Percentiles rank a stretch among this genome's conserved stretches.
Conservation (phyloP, 2,329 filamentous ascomycete genomes). For the Aspergillus fijiensis region DNA sequence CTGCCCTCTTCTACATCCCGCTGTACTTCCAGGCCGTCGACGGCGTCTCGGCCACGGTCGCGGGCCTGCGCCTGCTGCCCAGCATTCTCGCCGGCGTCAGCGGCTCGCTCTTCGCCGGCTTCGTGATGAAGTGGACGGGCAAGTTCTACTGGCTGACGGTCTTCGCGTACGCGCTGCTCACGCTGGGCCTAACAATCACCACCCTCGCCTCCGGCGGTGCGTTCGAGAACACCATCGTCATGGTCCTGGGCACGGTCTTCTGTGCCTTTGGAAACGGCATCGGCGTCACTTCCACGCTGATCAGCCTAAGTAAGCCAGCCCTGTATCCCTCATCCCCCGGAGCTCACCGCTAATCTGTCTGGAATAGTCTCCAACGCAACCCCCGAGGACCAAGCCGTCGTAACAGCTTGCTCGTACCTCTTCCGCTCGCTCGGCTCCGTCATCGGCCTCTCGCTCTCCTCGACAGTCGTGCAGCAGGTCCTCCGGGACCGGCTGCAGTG, state of each 20-base stretch:
- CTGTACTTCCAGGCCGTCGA: conserved; percentile 75
- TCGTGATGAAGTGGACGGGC: conserved; percentile 68
- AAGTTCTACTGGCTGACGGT: conserved; percentile 70
- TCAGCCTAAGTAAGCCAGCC: conserved; percentile 58
- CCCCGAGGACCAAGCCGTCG: conserved; percentile 68
- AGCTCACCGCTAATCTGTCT: conserved; percentile 8
- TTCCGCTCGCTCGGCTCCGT: conserved; percentile 71
- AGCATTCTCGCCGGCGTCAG: conserved; percentile 61
- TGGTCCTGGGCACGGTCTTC: conserved; percentile 58
- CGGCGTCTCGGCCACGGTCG: conserved; percentile 60
- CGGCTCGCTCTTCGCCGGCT: conserved; percentile 64
- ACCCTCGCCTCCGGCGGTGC: conserved; percentile 58
- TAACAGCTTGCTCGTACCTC: conserved; percentile 76
- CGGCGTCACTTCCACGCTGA: conserved; percentile 69
- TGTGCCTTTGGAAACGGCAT: conserved; percentile 56
- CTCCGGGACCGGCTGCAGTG: conserved; percentile 58
- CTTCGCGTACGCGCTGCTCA: conserved; percentile 53
- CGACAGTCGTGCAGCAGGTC: conserved; percentile 69
- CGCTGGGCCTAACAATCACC: conserved; percentile 56
- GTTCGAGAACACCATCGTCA: conserved; percentile 50
- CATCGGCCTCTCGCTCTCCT: conserved; percentile 66
- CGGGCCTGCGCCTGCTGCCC: conserved; percentile 67
- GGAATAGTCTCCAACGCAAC: conserved; percentile 63
- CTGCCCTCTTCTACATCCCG: conserved; percentile 69
- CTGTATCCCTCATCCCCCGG: not conserved